Percentiles rank a stretch among this genome's conserved stretches.
Evolutionary conservation across 805 yeast genomes (phyloP).

Genomic region (Candida sithepensis): DNA sequence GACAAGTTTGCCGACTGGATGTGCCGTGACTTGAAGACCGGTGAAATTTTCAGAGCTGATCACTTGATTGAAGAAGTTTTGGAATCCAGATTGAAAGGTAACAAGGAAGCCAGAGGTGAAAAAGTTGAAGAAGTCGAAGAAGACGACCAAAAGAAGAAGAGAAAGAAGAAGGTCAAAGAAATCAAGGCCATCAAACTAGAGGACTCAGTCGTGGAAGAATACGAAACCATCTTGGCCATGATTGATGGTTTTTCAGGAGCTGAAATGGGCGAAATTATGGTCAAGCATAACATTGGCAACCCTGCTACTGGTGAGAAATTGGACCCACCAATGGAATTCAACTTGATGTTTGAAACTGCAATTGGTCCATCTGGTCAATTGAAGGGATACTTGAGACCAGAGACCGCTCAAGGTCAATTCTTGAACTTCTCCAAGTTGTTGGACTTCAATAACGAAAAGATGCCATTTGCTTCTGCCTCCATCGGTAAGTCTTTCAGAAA

Average conservation of each 20-base stretch:
- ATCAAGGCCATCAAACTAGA: slow-evolving; percentile 84
- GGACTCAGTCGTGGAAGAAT: slow-evolving; percentile 73
- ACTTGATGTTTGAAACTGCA: slow-evolving; percentile 98
- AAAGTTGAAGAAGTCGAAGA: slow-evolving; percentile 63
- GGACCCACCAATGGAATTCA: slow-evolving; percentile 91
- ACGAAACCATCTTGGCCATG: slow-evolving; percentile 82
- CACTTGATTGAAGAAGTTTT: slow-evolving; percentile 97
- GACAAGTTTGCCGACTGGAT: slow-evolving; percentile 99
- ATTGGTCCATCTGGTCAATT: slow-evolving; percentile 98
- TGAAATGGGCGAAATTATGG: slow-evolving; percentile 85
- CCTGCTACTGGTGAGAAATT: slow-evolving; percentile 86
- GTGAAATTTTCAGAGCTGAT: slow-evolving; percentile 98
- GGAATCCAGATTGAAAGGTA: slow-evolving; percentile 95
- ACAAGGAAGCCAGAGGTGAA: slow-evolving; percentile 93
- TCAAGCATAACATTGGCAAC: slow-evolving; percentile 77
- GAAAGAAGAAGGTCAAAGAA: slow-evolving; percentile 95
- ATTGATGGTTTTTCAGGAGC: slow-evolving; percentile 95
- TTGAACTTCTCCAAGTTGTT: slow-evolving; percentile 89
- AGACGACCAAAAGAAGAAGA: slow-evolving; percentile 76
- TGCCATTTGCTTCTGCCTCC: slow-evolving; percentile 99
- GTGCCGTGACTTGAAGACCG: slow-evolving; percentile 93
- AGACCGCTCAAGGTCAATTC: slow-evolving; percentile 99
- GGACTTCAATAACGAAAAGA: slow-evolving; percentile 90
- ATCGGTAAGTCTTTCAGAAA: slow-evolving; percentile 98
- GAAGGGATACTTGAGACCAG: slow-evolving; percentile 96